Conservation (phyloP, 208 protist genomes). For the Balamuthia mandrillaris region DNA sequence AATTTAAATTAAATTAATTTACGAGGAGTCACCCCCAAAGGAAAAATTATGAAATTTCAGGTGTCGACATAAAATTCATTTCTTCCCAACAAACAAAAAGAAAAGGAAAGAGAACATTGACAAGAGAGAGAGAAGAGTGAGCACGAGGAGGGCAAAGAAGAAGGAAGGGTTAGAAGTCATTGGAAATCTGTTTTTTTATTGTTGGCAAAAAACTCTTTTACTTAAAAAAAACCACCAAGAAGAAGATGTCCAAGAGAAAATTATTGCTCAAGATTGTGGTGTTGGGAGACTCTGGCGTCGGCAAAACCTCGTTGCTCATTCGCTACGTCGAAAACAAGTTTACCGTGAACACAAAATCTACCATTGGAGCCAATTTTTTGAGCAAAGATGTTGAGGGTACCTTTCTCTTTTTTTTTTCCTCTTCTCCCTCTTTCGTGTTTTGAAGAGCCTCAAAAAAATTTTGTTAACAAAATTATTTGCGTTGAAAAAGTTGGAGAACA, state of each 20-base stretch:
- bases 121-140: too few species aligned
- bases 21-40: too few species aligned
- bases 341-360: constrained; percentile 49
- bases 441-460: neutral
- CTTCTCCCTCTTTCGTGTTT: neutral
- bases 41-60: too few species aligned
- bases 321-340: constrained; percentile 52
- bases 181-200: too few species aligned
- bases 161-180: too few species aligned
- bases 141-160: too few species aligned
- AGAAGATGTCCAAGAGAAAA: neutral
- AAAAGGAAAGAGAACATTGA: too few species aligned
- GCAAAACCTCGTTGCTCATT: constrained; percentile 49
- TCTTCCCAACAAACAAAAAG: too few species aligned
- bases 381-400: constrained; percentile 57
- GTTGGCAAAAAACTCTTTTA: too few species aligned
- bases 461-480: neutral
- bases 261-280: constrained; percentile 47
- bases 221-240: neutral
- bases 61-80: too few species aligned
- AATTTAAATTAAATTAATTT: too few species aligned
- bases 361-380: constrained; percentile 73
- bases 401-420: constrained; percentile 37
- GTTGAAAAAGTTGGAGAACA: neutral
- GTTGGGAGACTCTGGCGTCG: constrained; percentile 51